Evolutionary conservation across 2,329 filamentous ascomycete genomes (phyloP).

Genomic region (Parastagonospora avenae): DNA sequence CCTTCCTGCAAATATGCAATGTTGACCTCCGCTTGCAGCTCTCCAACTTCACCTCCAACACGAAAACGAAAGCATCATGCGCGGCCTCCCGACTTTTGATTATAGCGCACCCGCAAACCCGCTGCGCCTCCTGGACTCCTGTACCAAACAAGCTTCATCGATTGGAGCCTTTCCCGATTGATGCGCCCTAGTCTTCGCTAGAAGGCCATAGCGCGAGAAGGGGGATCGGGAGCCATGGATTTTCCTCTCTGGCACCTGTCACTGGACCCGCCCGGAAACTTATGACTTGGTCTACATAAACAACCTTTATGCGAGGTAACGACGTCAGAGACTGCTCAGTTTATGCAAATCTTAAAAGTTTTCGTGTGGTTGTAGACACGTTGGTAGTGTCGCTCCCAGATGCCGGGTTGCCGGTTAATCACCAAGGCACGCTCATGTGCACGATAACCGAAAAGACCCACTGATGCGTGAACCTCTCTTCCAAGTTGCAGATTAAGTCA

Average conservation of each 20-base stretch:
- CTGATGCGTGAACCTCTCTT: not conserved
- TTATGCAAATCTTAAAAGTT: no score
- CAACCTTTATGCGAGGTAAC: not conserved
- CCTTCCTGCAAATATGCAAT: not conserved
- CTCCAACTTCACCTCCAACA: no score
- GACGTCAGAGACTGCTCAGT: no score
- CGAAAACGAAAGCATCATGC: no score
- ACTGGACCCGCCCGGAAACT: constrained; percentile 4
- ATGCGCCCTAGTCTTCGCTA: constrained; percentile 12
- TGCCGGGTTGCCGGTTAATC: constrained; percentile 10
- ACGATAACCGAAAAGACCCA: constrained; percentile 1
- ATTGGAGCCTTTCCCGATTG: constrained; percentile 21
- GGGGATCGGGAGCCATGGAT: not conserved
- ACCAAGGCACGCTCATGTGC: not conserved
- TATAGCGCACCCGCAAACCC: not conserved
- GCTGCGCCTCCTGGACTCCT: constrained; percentile 6
- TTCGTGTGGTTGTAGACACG: no score
- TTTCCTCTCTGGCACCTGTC: constrained; percentile 1
- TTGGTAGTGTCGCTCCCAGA: constrained; percentile 1
- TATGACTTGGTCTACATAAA: constrained; percentile 4
- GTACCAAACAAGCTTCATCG: constrained; percentile 22
- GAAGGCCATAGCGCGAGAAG: constrained; percentile 9
- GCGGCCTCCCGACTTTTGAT: not conserved
- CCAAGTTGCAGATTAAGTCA: no score
- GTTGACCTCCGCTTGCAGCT: not conserved